Percentiles rank a stretch among this genome's conserved stretches.
Conservation (phyloP, 2,329 filamentous ascomycete genomes). For the Arthroderma uncinatum region DNA sequence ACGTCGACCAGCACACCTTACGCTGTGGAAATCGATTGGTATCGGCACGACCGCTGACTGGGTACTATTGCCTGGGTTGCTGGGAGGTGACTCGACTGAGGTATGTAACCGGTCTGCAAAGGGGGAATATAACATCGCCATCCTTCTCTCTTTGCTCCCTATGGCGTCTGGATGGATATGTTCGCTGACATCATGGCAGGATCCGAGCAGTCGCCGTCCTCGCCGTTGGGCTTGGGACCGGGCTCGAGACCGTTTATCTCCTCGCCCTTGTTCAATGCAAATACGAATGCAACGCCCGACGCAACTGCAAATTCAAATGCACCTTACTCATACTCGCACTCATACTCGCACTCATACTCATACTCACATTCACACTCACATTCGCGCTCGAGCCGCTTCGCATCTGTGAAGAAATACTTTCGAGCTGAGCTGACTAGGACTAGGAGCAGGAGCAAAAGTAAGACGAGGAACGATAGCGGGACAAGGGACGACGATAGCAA, state of each 20-base stretch:
- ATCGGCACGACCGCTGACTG: neutral
- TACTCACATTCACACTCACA: constrained; percentile 3
- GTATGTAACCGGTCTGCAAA: neutral
- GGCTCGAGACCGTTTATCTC: neutral
- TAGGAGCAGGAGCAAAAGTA: neutral
- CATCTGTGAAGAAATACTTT: constrained; percentile 16
- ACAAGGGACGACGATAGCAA: neutral
- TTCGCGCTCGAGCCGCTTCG: constrained; percentile 12
- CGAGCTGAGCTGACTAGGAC: constrained; percentile 5
- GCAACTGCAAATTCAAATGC: neutral
- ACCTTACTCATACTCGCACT: neutral
- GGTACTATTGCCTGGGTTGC: neutral
- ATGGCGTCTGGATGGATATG: neutral
- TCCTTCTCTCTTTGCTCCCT: neutral
- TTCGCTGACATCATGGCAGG: constrained; percentile 6
- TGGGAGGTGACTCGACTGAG: neutral
- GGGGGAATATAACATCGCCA: too few relatives aligned
- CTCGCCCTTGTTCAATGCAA: constrained; percentile 2
- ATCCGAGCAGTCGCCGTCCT: neutral
- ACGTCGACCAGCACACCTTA: neutral
- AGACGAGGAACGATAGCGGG: neutral
- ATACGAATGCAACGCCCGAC: neutral
- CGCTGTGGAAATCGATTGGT: constrained; percentile 1
- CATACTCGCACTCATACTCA: constrained; percentile 8
- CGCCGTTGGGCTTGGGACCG: neutral